These are phyloP conservation scores for Candida smagusa DNA, from an alignment of 1,139 yeast genomes.

Conservation along the genomic window DNA sequence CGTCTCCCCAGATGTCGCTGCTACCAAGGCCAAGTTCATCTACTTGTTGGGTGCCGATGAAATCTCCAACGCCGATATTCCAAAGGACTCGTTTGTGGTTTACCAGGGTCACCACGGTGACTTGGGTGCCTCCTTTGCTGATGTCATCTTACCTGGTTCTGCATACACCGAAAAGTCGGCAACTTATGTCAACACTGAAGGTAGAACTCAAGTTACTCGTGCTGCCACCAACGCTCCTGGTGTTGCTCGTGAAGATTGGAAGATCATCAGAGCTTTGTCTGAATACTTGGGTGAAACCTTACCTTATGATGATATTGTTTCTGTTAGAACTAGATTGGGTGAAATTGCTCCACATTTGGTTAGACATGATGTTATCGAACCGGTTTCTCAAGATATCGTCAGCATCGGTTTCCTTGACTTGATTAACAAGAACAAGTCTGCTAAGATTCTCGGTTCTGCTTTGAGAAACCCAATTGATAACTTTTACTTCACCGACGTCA, in stretches of 20 bases:
- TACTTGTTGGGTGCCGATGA: constrained; percentile 88
- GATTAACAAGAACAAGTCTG: constrained; percentile 36
- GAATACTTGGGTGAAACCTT: constrained; percentile 71
- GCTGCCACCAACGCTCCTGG: constrained; percentile 94
- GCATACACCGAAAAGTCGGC: constrained; percentile 89
- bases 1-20: constrained; percentile 44
- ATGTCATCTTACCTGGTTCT: constrained; percentile 81
- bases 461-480: constrained; percentile 72
- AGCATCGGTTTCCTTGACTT: constrained; percentile 55
- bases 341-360: constrained; percentile 81
- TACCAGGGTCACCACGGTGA: constrained; percentile 96
- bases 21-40: constrained; percentile 67
- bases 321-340: constrained; percentile 67
- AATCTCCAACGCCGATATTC: constrained; percentile 64
- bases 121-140: constrained; percentile 83
- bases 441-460: constrained; percentile 45
- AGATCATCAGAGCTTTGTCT: constrained; percentile 77
- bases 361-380: constrained; percentile 74
- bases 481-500: constrained; percentile 86
- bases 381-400: constrained; percentile 57
- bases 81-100: constrained; percentile 82
- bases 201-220: constrained; percentile 80
- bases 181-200: constrained; percentile 89
- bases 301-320: constrained; percentile 74
- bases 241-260: constrained; percentile 91